Base-by-base conservation (phyloP, 2,329 filamentous ascomycete genomes). In the Ophiostoma australiae region DNA sequence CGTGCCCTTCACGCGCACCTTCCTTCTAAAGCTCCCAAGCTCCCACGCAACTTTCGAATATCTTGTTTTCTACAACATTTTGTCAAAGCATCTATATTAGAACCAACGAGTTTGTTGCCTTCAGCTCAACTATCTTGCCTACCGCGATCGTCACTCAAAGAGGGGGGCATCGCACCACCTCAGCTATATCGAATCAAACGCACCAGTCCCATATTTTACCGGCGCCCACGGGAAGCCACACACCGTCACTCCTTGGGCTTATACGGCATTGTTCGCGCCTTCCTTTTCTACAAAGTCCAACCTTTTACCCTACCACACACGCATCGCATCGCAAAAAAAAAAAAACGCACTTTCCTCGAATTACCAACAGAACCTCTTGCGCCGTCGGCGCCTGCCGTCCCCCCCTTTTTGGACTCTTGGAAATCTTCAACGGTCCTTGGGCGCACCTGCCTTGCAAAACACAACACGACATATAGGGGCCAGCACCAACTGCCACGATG, bases 401-500 rank as follows among this genome's bases (percentile, higher is more conserved):
- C 55, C 23, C 35, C 33, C 61, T 48, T 48, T 37, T 55, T 67
- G 27, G 20, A 69, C 11, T 66, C 11, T 39, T 66, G 8, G 10
- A 39, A 66, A 37, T 39, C 33, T 65, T 13, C 8, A 39, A 3
- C 58, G 20, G 63, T 23, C 63, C 35, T 39, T 13, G 35, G 35
- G 41, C 39, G 39, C 66, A 20, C 39, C 66, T 67, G 23, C 39
- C n/a, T 41, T n/a, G 65, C 17, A 37, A 27, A 65, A 13, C 31
- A 13, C 3, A 23, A 11, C 17, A 37, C n/a, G 55, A 20, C 33
- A 7, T 3, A 39, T 15, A 66, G 35, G 63, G 35, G 66, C 39
- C 23, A 67, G 37, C 31, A 68, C 68, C 67, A 76, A 71, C 79
- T 76, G 80, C 80, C 80, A 82, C 79, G 77, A 89, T 88, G 86